These are phyloP conservation scores for Trichoderma sp. DNA, from an alignment of 2,329 filamentous ascomycete species.

Conservation along the genomic window DNA sequence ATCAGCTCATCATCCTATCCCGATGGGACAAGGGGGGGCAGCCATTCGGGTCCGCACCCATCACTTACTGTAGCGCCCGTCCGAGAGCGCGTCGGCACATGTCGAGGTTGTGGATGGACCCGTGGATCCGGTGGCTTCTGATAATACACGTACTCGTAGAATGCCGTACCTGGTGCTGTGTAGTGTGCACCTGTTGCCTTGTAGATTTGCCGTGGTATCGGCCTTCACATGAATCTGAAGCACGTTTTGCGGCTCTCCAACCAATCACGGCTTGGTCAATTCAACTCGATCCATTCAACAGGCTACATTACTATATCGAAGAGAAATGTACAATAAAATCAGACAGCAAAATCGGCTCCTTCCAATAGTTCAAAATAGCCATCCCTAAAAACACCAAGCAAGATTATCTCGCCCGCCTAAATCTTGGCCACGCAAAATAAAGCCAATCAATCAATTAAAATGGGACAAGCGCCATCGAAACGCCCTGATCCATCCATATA, in stretches of 20 bases:
- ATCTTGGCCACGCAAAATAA: background rate
- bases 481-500: background rate
- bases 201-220: background rate
- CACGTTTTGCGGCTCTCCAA: background rate
- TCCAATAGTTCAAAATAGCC: background rate
- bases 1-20: slow-evolving; percentile 8
- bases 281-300: background rate
- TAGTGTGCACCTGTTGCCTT: background rate
- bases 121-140: background rate
- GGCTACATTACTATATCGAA: background rate
- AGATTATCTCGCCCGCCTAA: background rate
- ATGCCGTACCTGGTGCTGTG: background rate
- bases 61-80: background rate
- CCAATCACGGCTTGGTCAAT: background rate
- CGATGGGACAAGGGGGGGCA: background rate
- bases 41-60: background rate
- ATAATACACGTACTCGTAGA: background rate
- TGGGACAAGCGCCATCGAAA: background rate
- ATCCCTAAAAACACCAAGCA: slow-evolving; percentile 1
- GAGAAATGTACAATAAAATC: background rate
- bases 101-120: background rate
- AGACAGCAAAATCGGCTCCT: background rate
- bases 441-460: background rate
- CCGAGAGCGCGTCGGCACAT: background rate
- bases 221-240: background rate